phyloP scores from a whole-genome alignment of 2,329 filamentous ascomycete genomes.

The Trichoderma atroviride region DNA sequence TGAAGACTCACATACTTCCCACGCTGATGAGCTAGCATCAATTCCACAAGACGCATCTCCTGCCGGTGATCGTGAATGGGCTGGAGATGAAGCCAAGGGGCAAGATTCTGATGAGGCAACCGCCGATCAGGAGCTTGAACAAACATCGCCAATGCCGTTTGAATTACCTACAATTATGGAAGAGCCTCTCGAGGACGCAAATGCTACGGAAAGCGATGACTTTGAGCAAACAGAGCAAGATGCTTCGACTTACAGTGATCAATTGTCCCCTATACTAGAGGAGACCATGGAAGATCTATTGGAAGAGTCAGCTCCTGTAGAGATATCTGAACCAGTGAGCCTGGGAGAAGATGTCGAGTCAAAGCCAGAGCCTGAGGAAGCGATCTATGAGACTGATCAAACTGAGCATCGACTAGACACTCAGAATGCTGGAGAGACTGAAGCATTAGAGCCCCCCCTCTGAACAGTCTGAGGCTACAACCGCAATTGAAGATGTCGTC shows the following conservation, averaged over 20 bases:
- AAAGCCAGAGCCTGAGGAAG: background rate
- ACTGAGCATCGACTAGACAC: background rate
- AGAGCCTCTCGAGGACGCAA: constrained; percentile 7
- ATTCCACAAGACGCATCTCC: background rate
- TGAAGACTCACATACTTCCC: background rate
- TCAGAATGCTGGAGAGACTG: background rate
- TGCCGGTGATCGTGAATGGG: background rate
- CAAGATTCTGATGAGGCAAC: background rate
- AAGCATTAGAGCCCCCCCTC: background rate
- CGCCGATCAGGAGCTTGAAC: background rate
- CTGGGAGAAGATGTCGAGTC: background rate
- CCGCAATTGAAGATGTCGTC: background rate
- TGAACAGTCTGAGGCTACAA: background rate
- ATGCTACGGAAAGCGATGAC: background rate
- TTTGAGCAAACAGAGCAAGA: background rate
- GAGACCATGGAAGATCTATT: constrained; percentile 7
- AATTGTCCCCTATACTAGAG: constrained; percentile 16
- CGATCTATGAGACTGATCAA: background rate
- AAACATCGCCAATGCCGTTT: background rate
- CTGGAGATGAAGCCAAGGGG: background rate
- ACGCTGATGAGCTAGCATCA: background rate
- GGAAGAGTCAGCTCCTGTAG: constrained; percentile 9
- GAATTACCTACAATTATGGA: constrained; percentile 13
- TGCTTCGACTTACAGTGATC: background rate
- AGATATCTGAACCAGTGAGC: background rate